Evolutionary conservation across 768 basidiomycete genomes (phyloP), one percentile per base, ranked within the genome.

Genomic region (Trametes coccinea): DNA sequence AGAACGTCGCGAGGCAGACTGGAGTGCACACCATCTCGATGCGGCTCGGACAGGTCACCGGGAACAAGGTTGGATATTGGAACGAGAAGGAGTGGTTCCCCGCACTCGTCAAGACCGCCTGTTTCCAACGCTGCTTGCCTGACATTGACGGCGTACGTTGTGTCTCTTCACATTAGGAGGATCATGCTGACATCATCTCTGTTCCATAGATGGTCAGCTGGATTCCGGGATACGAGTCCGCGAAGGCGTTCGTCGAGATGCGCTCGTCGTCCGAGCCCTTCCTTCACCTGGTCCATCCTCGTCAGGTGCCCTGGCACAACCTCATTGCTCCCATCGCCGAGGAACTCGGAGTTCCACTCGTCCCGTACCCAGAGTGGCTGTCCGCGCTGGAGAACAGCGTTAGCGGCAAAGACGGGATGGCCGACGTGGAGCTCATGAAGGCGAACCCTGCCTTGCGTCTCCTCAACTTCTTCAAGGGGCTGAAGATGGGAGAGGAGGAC

Each of bases 251-350:
- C 11, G 31, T 76, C 14, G 68, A 71, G 72, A 71, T 70, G 11
- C 70, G 73, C 47, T 41, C 54, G 0, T 56, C 62, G 22, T 65
- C 51, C 0, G 55, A 67, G 8, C 43, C 37, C 2, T 62, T 71
- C 13, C 60, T 78, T 54, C 75, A 81, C 61, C 59, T 82, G 5
- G 70, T 78, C 0, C 79, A 81, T 63, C 80, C 80, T 13, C 64
- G 67, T 6, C 71, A 76, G 3, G 62, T 72, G 2, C 48, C 67
- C 2, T 79, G 77, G 76, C 61, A 62, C 37, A 40, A 22, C 2
- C 33, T 66, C 41, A 33, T 61, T 8, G 16, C 17, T 9, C 41
- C 59, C 13, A 53, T 62, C 13, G 55, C 59, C 1, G 31, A 51
- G 5, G 50, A 57, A 16, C 64, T 74, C 17, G 41, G 52, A 17